These are phyloP conservation scores for Letharia lupina DNA, from an alignment of 495 filamentous ascomycete genomes.

Conservation along the genomic window DNA sequence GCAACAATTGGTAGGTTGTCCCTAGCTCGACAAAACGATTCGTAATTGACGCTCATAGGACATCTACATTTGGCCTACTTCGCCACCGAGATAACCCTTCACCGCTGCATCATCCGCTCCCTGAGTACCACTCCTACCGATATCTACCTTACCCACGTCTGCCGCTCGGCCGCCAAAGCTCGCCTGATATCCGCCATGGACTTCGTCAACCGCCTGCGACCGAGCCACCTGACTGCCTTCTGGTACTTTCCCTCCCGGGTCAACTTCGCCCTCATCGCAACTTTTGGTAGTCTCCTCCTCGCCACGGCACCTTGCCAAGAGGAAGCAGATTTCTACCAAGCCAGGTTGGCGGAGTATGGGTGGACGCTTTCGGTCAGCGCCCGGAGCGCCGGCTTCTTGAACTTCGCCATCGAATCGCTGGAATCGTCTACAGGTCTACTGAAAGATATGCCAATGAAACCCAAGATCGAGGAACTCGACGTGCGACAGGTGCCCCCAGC, in stretches of 20 bases:
- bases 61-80: conserved; percentile 55
- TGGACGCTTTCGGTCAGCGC: conserved; percentile 87
- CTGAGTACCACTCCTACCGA: conserved; percentile 39
- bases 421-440: conserved; percentile 41
- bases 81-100: conserved; percentile 53
- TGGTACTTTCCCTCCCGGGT: conserved; percentile 47
- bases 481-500: conserved; percentile 18
- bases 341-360: conserved; percentile 76
- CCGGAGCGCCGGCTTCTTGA: conserved; percentile 65
- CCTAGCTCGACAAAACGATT: conserved; percentile 14
- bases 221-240: conserved; percentile 46
- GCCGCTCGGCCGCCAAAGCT: conserved; percentile 69
- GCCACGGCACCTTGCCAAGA: conserved; percentile 78
- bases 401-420: conserved; percentile 42
- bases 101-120: conserved; percentile 51
- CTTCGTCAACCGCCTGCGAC: conserved; percentile 49
- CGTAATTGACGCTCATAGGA: conserved; percentile 32
- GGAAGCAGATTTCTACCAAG: conserved; percentile 92
- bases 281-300: conserved; percentile 62
- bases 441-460: conserved; percentile 41
- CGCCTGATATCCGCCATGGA: conserved; percentile 50
- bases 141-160: conserved; percentile 74
- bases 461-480: conserved; percentile 40
- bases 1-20: conserved; percentile 28
- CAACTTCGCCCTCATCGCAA: conserved; percentile 48